These are phyloP conservation scores for Pyrenophora graminea DNA, from an alignment of 2,329 filamentous ascomycete species.

Conservation along the genomic window DNA sequence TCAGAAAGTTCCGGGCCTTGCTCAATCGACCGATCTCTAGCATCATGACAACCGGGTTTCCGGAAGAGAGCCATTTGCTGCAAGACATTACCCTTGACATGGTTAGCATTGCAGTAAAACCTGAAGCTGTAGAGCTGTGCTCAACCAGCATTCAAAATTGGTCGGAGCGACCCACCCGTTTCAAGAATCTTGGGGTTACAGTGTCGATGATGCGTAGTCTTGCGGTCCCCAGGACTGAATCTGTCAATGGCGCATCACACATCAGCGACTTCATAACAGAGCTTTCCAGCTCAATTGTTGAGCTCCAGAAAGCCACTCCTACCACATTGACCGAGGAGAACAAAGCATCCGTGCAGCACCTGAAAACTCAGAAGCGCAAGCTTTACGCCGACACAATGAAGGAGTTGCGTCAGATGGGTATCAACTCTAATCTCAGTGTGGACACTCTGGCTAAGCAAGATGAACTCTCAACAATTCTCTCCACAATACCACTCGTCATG, in stretches of 20 bases:
- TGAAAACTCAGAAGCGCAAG: conserved; percentile 88
- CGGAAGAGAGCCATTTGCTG: conserved; percentile 28
- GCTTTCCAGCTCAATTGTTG: conserved; percentile 68
- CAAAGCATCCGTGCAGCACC: conserved; percentile 79
- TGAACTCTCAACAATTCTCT: conserved; percentile 71
- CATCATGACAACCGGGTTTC: conserved; percentile 51
- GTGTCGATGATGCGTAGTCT: conserved; percentile 74
- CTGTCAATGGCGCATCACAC: conserved; percentile 61
- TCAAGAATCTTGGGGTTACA: conserved; percentile 72
- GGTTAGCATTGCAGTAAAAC: conserved; percentile 18
- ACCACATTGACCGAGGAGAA: conserved; percentile 82
- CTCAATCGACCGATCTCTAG: conserved; percentile 75
- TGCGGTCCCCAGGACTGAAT: conserved; percentile 56
- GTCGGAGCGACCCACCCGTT: conserved; percentile 61
- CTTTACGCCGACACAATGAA: conserved; percentile 88
- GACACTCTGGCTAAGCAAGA: conserved; percentile 74
- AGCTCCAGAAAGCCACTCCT: conserved; percentile 84
- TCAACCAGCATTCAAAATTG: conserved; percentile 34
- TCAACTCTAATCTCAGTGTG: conserved; percentile 79
- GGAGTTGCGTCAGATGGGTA: conserved; percentile 82
- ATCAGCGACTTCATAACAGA: conserved; percentile 71
- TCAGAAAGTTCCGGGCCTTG: conserved; percentile 83
- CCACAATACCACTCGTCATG: conserved; percentile 49
- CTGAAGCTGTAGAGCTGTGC: conserved; percentile 27
- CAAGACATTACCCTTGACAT: conserved; percentile 15